phyloP scores from a whole-genome alignment of 345 rosid genomes.

The Aethionema arabicum region DNA sequence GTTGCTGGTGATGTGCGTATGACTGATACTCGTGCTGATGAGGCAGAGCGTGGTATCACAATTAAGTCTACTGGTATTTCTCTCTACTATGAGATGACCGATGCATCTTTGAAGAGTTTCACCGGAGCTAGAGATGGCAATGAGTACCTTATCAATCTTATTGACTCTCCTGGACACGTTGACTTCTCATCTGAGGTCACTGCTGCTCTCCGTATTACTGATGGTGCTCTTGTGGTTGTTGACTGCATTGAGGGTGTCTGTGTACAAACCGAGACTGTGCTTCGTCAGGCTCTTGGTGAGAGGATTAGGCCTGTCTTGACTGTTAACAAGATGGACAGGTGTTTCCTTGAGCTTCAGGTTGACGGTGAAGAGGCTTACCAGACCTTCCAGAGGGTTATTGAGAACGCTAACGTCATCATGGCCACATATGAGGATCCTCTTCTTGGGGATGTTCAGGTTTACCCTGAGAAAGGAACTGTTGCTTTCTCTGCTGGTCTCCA shows the following conservation, averaged over 20 bases:
- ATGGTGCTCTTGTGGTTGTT: slow-evolving; percentile 73
- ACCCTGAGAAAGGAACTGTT: slow-evolving; percentile 68
- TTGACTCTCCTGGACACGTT: slow-evolving; percentile 71
- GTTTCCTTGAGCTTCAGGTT: slow-evolving; percentile 71
- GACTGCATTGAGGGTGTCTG: slow-evolving; percentile 72
- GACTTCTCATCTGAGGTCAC: slow-evolving; percentile 73
- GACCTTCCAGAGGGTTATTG: slow-evolving; percentile 58
- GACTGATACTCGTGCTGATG: slow-evolving; percentile 69
- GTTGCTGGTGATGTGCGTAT: slow-evolving; percentile 76
- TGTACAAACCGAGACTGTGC: slow-evolving; percentile 67
- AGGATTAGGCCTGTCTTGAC: slow-evolving; percentile 69
- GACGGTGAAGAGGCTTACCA: slow-evolving; percentile 77
- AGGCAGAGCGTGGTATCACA: slow-evolving; percentile 74
- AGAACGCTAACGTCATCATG: slow-evolving; percentile 70
- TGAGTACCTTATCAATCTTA: slow-evolving; percentile 64
- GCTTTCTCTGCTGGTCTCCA: slow-evolving; percentile 69
- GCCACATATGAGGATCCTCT: slow-evolving; percentile 55
- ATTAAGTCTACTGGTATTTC: slow-evolving; percentile 73
- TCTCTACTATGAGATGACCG: slow-evolving; percentile 54
- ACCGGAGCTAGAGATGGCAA: slow-evolving; percentile 53
- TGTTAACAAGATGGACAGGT: slow-evolving; percentile 72
- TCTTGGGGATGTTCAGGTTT: slow-evolving; percentile 40
- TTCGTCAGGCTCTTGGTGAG: slow-evolving; percentile 67
- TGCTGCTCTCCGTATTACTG: slow-evolving; percentile 73
- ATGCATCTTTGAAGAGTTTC: slow-evolving; percentile 44